Evolutionary conservation across 148 eudicot genomes (phyloP).

Genomic region (Tetragonia tetragonoides): DNA sequence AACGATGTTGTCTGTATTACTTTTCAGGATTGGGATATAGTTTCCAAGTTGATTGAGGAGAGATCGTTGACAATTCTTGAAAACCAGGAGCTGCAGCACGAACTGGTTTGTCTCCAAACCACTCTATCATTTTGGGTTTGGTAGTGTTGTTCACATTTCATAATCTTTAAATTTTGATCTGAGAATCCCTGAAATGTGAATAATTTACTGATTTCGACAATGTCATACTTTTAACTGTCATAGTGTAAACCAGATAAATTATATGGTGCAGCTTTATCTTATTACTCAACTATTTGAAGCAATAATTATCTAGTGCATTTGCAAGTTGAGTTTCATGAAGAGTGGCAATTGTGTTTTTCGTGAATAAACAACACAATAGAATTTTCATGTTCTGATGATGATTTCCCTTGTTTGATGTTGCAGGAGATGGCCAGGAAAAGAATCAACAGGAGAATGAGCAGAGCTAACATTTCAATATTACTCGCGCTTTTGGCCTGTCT

Average conservation of each 20-base stretch:
- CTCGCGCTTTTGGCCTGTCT: conserved; percentile 22
- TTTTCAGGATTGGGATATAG: conserved; percentile 32
- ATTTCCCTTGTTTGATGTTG: not conserved
- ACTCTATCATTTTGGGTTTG: not conserved
- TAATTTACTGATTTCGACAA: not conserved
- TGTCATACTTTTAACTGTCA: too few relatives aligned
- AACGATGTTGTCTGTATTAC: not conserved
- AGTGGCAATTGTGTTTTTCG: too few relatives aligned
- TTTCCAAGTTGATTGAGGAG: conserved; percentile 27
- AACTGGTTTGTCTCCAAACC: conserved; percentile 27
- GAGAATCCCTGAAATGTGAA: not conserved
- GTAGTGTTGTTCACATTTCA: not conserved
- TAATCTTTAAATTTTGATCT: not conserved
- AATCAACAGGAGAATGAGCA: conserved; percentile 6
- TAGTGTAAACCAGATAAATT: too few relatives aligned
- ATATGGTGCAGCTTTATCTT: too few relatives aligned
- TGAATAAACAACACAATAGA: not conserved
- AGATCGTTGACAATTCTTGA: conserved; percentile 24
- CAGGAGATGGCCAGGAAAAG: conserved; percentile 28
- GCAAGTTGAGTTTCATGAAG: not conserved
- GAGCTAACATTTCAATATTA: not conserved
- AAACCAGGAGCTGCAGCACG: conserved; percentile 30
- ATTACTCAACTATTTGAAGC: not conserved
- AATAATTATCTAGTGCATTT: not conserved
- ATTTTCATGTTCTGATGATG: not conserved